Conservation (phyloP, 768 basidiomycete genomes). For the Gloeostereum incarnatum region DNA sequence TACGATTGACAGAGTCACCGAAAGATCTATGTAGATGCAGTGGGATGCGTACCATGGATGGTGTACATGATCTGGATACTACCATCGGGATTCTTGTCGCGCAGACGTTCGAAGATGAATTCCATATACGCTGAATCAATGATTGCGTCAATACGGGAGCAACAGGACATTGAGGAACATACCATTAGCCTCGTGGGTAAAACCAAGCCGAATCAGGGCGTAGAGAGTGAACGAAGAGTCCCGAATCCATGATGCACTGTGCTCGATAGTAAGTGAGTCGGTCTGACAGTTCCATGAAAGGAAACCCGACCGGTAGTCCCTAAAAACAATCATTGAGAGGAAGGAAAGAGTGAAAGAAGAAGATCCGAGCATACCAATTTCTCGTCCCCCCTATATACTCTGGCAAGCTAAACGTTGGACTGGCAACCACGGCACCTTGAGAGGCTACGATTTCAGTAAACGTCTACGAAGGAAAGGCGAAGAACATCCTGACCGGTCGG, state of each 20-base stretch:
- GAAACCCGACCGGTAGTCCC: constrained; percentile 64
- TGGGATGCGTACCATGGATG: constrained; percentile 59
- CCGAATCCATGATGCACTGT: constrained; percentile 83
- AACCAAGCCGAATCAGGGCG: constrained; percentile 87
- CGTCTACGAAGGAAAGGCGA: constrained; percentile 1
- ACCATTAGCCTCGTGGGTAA: constrained; percentile 89
- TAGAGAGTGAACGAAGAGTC: constrained; percentile 96
- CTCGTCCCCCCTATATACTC: constrained; percentile 86
- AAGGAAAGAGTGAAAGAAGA: constrained; percentile 1
- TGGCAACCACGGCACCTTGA: constrained; percentile 83
- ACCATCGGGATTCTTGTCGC: constrained; percentile 82
- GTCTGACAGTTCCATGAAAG: constrained; percentile 1
- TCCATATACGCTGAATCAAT: constrained; percentile 66
- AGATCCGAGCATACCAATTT: constrained; percentile 54
- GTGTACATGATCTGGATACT: constrained; percentile 97
- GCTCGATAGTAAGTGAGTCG: constrained; percentile 1
- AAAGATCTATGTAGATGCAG: background rate
- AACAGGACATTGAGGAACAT: background rate
- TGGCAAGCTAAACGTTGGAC: constrained; percentile 90
- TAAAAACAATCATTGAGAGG: constrained; percentile 11
- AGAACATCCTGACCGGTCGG: constrained; percentile 51
- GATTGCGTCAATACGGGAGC: constrained; percentile 2
- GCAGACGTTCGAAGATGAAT: constrained; percentile 79
- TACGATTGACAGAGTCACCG: constrained; percentile 13
- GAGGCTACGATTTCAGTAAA: constrained; percentile 3